A percentile compares a stretch with the other conserved stretches of the same genome.
Conservation (phyloP, 2,329 filamentous ascomycete genomes). For the Lasiodiplodia sp. region DNA sequence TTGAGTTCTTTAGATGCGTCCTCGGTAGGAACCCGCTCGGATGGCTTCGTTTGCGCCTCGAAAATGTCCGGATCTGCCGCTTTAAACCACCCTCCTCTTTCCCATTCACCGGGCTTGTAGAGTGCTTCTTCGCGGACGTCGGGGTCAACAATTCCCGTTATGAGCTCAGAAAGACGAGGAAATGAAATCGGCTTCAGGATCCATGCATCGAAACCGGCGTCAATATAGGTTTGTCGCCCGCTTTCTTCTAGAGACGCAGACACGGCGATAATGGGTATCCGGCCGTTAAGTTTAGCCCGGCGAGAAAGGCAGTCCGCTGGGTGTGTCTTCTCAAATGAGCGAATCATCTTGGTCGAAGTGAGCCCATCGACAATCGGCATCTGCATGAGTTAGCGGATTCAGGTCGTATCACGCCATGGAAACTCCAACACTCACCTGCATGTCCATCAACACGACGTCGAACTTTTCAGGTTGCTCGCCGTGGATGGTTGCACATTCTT, state of each 20-base stretch:
- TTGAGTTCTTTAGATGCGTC: slow-evolving; percentile 36
- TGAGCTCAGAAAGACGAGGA: slow-evolving; percentile 71
- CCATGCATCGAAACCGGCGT: slow-evolving; percentile 88
- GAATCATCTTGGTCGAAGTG: slow-evolving; percentile 82
- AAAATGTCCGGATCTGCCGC: slow-evolving; percentile 47
- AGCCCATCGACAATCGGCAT: slow-evolving; percentile 93
- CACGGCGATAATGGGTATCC: slow-evolving; percentile 84
- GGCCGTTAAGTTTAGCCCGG: slow-evolving; percentile 66
- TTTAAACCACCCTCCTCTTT: slow-evolving; percentile 84
- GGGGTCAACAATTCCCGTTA: slow-evolving; percentile 72
- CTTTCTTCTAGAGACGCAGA: slow-evolving; percentile 81
- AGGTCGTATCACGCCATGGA: not conserved
- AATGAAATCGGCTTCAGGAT: slow-evolving; percentile 90
- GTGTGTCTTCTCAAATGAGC: slow-evolving; percentile 70
- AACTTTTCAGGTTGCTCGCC: slow-evolving; percentile 68
- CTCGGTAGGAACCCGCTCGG: not conserved
- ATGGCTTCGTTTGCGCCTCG: slow-evolving; percentile 48
- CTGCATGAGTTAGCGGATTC: slow-evolving; percentile 53
- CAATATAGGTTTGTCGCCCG: slow-evolving; percentile 72
- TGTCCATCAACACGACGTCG: slow-evolving; percentile 89
- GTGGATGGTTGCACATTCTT: slow-evolving; percentile 79
- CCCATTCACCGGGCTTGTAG: slow-evolving; percentile 78
- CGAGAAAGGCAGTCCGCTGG: slow-evolving; percentile 62
- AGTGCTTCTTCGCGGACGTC: slow-evolving; percentile 66
- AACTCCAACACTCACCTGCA: slow-evolving; percentile 71